A percentile compares a stretch with the other conserved stretches of the same genome.
Conservation (phyloP, 345 rosid species). For the Ricinus communis region DNA sequence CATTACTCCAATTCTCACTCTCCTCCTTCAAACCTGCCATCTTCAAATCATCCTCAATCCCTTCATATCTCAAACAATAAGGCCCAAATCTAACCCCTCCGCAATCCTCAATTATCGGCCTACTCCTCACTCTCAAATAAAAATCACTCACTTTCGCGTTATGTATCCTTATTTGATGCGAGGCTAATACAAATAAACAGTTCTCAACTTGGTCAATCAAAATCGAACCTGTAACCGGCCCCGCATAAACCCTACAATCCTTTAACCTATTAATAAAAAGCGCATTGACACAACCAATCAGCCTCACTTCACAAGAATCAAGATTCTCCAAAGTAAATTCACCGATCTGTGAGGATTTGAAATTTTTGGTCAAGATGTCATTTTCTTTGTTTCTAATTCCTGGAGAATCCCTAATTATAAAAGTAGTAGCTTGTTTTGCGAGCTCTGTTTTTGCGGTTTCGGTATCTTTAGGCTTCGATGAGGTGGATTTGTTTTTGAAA, state of each 20-base stretch:
- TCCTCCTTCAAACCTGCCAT: constrained; percentile 63
- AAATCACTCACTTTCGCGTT: constrained; percentile 57
- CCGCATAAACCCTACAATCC: constrained; percentile 53
- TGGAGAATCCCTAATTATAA: constrained; percentile 51
- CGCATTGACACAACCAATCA: constrained; percentile 52
- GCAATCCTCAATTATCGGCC: constrained; percentile 86
- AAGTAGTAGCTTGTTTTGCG: neutral
- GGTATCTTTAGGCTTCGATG: constrained; percentile 18
- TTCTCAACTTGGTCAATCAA: constrained; percentile 73
- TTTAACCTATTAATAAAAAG: constrained; percentile 58
- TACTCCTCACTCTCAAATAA: constrained; percentile 78
- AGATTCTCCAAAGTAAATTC: constrained; percentile 70
- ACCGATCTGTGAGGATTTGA: constrained; percentile 53
- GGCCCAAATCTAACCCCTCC: constrained; percentile 66
- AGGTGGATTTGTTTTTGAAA: constrained; percentile 55
- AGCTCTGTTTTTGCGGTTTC: constrained; percentile 21
- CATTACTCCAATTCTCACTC: constrained; percentile 64
- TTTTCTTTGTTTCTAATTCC: constrained; percentile 56
- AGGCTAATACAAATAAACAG: constrained; percentile 62
- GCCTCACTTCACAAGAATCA: constrained; percentile 64
- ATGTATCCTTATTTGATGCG: constrained; percentile 91
- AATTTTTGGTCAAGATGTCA: constrained; percentile 45
- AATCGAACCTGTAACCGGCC: constrained; percentile 78
- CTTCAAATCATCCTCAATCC: constrained; percentile 65
- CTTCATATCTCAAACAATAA: constrained; percentile 65